Conservation (phyloP, 306 rosid species). For the Datisca glomerata region DNA sequence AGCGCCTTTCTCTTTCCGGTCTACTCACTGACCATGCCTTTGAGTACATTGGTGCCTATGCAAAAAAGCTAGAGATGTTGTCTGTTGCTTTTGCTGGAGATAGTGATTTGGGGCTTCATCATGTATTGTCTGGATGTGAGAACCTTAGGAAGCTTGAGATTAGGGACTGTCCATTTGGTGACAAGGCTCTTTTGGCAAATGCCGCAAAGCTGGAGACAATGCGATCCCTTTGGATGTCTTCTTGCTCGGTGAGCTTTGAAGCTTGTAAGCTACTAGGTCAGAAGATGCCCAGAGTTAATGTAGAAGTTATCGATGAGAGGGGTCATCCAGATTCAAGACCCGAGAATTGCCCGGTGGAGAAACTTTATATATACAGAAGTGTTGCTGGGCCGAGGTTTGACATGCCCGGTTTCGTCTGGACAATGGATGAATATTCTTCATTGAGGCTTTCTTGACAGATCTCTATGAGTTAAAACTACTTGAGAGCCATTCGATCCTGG, state of each 20-base stretch:
- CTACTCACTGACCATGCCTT: conserved; percentile 56
- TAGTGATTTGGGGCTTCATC: conserved; percentile 66
- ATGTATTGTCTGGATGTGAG: conserved; percentile 77
- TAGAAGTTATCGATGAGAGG: conserved; percentile 60
- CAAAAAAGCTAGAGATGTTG: conserved; percentile 74
- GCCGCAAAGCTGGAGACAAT: conserved; percentile 84
- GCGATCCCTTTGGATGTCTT: conserved; percentile 99
- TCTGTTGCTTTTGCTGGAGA: conserved; percentile 81
- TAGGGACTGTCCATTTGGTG: conserved; percentile 66
- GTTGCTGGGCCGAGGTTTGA: conserved; percentile 54
- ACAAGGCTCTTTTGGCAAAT: conserved; percentile 57
- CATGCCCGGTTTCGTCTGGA: conserved; percentile 68
- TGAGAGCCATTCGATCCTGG: too few relatives aligned
- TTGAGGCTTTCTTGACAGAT: too few relatives aligned
- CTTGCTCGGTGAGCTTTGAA: conserved; percentile 57
- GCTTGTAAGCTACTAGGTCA: conserved; percentile 53
- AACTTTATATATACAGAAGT: conserved; percentile 64
- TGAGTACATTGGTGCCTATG: conserved; percentile 74
- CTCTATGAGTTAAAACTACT: too few relatives aligned
- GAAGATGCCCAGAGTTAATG: conserved; percentile 62
- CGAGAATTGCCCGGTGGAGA: conserved; percentile 52
- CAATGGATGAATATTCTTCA: too few relatives aligned
- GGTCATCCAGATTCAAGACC: conserved; percentile 22
- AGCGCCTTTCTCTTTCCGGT: conserved; percentile 66
- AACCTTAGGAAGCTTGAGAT: conserved; percentile 81